Conservation (phyloP, 2,329 filamentous ascomycete species). For the Calonectria fujianensis region DNA sequence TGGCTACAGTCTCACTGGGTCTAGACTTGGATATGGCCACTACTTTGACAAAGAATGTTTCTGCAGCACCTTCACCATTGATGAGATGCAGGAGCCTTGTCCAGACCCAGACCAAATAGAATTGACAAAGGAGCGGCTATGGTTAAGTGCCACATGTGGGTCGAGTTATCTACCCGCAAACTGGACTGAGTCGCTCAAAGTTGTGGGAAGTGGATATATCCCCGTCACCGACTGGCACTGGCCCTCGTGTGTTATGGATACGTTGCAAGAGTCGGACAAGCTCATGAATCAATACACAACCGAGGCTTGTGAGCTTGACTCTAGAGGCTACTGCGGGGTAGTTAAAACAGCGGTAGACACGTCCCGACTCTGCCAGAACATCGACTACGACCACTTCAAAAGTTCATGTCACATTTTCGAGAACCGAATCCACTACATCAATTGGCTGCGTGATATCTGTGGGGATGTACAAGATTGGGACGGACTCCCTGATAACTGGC, state of each 20-base stretch:
- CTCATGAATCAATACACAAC: constrained; percentile 5
- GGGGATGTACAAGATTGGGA: constrained; percentile 20
- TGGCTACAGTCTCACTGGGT: constrained; percentile 33
- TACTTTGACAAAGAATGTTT: constrained; percentile 47
- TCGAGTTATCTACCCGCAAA: not conserved
- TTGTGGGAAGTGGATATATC: constrained; percentile 11
- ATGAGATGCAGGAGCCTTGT: constrained; percentile 34
- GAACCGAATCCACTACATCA: constrained; percentile 8
- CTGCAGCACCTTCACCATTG: constrained; percentile 30
- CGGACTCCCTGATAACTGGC: constrained; percentile 34
- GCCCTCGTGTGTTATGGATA: constrained; percentile 20
- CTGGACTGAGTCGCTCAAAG: constrained; percentile 19
- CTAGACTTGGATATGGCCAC: not conserved
- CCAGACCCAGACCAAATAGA: fast-evolving
- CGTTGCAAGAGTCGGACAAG: not conserved
- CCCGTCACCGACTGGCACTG: constrained; percentile 21
- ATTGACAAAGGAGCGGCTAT: constrained; percentile 27
- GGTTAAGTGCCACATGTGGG: constrained; percentile 44
- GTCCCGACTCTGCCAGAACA: constrained; percentile 17
- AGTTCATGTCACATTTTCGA: constrained; percentile 19
- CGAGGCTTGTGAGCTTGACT: constrained; percentile 20
- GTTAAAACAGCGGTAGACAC: constrained; percentile 16
- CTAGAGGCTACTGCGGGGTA: constrained; percentile 16
- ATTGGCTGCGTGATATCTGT: constrained; percentile 24
- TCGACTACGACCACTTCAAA: constrained; percentile 19